These are phyloP conservation scores for Colletotrichum sp. DNA, from an alignment of 2,329 filamentous ascomycete species.

Conservation along the genomic window DNA sequence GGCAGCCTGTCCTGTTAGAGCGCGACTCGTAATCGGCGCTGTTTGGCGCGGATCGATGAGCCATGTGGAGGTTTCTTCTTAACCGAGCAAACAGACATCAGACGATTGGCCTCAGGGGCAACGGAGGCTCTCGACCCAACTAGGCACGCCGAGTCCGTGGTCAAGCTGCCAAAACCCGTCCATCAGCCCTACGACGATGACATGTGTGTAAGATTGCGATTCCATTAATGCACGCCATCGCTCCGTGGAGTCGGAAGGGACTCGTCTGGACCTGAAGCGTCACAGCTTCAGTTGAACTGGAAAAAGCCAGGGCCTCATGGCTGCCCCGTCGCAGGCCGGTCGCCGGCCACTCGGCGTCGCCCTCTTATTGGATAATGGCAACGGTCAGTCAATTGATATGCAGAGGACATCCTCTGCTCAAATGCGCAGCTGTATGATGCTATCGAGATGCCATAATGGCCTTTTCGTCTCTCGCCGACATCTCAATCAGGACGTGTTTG, in stretches of 20 bases:
- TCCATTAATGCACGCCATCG: constrained; percentile 15
- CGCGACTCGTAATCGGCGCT: neutral
- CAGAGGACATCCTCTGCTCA: neutral
- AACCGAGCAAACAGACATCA: neutral
- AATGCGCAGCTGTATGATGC: neutral
- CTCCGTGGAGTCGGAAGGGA: neutral
- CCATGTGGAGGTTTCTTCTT: neutral
- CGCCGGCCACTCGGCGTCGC: neutral
- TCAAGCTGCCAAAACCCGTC: neutral
- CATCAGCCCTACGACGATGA: constrained; percentile 11
- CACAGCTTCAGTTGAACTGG: constrained; percentile 15
- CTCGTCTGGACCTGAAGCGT: neutral
- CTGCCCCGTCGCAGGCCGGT: constrained; percentile 15
- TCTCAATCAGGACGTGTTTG: neutral
- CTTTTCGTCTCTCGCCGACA: neutral
- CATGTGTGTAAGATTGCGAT: neutral
- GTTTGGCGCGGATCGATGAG: neutral
- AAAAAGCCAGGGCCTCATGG: neutral
- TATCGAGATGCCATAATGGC: neutral
- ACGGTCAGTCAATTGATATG: neutral
- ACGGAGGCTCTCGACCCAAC: neutral
- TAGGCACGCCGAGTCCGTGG: neutral
- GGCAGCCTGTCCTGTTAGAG: neutral
- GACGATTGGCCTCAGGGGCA: neutral
- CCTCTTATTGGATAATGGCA: constrained; percentile 19